Conservation (phyloP, 768 basidiomycete species). For the Pleurotus salmoneostramineus region DNA sequence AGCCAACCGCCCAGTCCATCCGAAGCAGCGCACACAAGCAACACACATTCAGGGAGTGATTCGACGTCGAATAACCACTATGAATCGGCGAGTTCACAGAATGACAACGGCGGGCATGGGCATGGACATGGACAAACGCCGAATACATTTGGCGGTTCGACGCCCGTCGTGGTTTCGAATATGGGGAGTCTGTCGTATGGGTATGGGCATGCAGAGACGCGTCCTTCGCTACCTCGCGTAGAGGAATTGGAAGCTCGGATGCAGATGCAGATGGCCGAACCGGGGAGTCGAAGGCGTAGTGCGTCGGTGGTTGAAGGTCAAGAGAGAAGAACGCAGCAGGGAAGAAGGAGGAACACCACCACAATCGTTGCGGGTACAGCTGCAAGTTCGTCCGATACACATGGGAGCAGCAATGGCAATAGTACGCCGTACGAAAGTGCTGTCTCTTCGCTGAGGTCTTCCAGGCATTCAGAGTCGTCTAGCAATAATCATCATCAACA, state of each 20-base stretch:
- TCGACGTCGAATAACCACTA: neutral
- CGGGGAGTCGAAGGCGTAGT: neutral
- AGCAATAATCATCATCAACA: neutral
- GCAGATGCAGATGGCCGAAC: neutral
- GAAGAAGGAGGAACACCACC: neutral
- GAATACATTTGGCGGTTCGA: neutral
- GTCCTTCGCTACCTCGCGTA: neutral
- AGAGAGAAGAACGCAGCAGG: neutral
- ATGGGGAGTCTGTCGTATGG: neutral
- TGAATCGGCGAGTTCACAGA: neutral
- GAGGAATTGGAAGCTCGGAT: neutral
- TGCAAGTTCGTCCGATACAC: neutral
- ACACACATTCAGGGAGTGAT: conserved; percentile 1
- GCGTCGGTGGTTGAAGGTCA: neutral
- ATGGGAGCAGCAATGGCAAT: neutral
- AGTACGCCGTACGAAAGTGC: neutral
- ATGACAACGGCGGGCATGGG: neutral
- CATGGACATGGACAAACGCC: neutral
- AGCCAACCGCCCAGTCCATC: conserved; percentile 4
- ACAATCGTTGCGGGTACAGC: neutral
- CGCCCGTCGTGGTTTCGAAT: neutral
- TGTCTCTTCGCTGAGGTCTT: neutral
- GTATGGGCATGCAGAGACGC: neutral
- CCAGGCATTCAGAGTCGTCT: neutral
- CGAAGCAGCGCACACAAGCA: neutral